Evolutionary conservation across 352 stramenopile species (phyloP), one percentile per base, ranked within the genome.

Genomic region (Pythium sukuiense): DNA sequence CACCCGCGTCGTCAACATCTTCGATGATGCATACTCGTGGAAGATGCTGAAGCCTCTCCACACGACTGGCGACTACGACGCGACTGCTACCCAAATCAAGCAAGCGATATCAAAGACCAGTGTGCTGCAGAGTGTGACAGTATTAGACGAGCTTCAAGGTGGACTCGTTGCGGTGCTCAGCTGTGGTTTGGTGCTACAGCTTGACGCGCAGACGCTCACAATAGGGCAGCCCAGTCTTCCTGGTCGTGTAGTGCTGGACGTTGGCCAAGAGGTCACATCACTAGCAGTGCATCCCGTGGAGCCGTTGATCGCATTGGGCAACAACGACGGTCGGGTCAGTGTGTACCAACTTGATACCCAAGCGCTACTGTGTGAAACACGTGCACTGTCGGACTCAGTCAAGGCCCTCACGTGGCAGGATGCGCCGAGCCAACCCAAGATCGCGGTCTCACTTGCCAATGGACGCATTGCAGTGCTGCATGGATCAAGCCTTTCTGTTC

Each of bases 321-420:
- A 74, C 54, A 37, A 65, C 4, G 70, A 74, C 32, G 78, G 78
- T 3, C 63, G 59, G 2, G 55, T 90, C 9, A 71, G 59, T 45
- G 61, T 88, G 16, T 81, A 73, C 66, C 76, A 80, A 35, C 49
- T 90, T 1, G 68, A 81, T 16, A 76, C 78, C 1, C 69, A 83
- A 41, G 41, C 52, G 0, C 55, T 69, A 4, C 1, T 73, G 12
- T 29, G 14, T 13, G 67, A 73, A 11, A 69, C 48, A 18, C 60
- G 57, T 2, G 16, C 32, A 20, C 26, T 73, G 1, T 50, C 55
- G 0, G 32, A 52, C 35, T 14, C 61, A 9, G 69, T 77, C 8
- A 55, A 67, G 12, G 65, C 76, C 0, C n/a, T 90, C 16, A 69
- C 71, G 12, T 92, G 81, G 78, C 84, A 76, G 61, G 37, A 59